Conservation (phyloP, 1,139 yeast genomes). For the Zygosaccharomyces sapae region DNA sequence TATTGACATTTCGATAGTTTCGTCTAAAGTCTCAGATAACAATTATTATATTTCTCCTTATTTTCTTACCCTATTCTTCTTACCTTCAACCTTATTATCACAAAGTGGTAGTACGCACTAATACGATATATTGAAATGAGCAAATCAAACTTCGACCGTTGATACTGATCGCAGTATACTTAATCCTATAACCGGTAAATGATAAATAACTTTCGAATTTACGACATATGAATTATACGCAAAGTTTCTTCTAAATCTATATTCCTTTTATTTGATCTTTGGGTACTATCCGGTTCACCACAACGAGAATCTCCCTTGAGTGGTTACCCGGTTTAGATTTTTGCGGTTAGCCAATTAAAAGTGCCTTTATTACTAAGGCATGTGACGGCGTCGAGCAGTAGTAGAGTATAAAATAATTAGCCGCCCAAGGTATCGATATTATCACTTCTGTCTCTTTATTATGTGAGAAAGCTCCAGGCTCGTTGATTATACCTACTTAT, state of each 20-base stretch:
- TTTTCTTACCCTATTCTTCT: neutral
- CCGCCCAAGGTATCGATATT: neutral
- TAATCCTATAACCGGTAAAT: no score
- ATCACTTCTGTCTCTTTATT: no score
- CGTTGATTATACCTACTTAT: slow-evolving; percentile 2
- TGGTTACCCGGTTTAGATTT: neutral
- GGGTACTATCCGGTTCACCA: neutral
- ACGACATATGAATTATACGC: no score
- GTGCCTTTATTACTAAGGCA: neutral
- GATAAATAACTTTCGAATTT: no score
- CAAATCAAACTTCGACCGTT: no score
- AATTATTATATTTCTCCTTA: neutral
- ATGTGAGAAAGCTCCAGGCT: neutral
- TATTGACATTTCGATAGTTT: slow-evolving; percentile 31
- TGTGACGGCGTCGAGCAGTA: neutral
- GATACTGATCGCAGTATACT: no score
- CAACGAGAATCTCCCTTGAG: neutral
- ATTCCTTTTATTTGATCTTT: neutral
- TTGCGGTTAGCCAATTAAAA: neutral
- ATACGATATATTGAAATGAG: no score
- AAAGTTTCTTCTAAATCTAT: neutral
- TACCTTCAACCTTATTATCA: neutral
- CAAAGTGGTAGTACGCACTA: neutral
- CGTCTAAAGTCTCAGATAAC: neutral
- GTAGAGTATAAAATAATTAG: neutral